Evolutionary conservation across 2,329 filamentous ascomycete genomes (phyloP).

Genomic region (Kalmusia sp.): DNA sequence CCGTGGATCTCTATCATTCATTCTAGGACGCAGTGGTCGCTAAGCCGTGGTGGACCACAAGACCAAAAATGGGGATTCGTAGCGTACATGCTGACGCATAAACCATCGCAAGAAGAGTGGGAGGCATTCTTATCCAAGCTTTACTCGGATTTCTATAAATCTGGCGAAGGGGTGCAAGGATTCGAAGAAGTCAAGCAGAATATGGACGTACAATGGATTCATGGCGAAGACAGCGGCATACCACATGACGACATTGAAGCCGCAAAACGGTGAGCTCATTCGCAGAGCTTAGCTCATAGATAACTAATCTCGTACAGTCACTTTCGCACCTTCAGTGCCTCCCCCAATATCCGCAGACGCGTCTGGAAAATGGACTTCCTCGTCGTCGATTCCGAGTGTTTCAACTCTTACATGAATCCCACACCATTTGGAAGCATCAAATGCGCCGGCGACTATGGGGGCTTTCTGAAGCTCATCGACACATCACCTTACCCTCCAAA

Average conservation of each 20-base stretch:
- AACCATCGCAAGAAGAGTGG: slow-evolving; percentile 9
- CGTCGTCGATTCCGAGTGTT: slow-evolving; percentile 12
- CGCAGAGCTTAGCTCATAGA: neutral
- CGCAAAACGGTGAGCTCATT: slow-evolving; percentile 6
- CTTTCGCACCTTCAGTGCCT: slow-evolving; percentile 6
- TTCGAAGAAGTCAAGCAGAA: slow-evolving; percentile 2
- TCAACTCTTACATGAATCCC: slow-evolving; percentile 11
- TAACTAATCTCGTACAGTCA: slow-evolving; percentile 3
- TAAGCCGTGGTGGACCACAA: slow-evolving; percentile 10
- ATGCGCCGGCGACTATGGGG: slow-evolving; percentile 8
- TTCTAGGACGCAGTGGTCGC: slow-evolving; percentile 10
- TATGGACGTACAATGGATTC: slow-evolving; percentile 10
- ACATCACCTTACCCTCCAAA: neutral
- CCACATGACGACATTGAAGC: slow-evolving; percentile 13
- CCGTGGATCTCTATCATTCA: slow-evolving; percentile 15
- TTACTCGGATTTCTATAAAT: neutral
- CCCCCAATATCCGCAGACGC: slow-evolving; percentile 2
- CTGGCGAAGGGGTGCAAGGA: slow-evolving; percentile 12
- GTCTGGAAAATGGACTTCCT: slow-evolving; percentile 12
- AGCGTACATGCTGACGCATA: slow-evolving; percentile 10
- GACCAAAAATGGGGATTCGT: slow-evolving; percentile 15
- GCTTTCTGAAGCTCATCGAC: slow-evolving; percentile 14
- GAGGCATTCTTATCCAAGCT: slow-evolving; percentile 6
- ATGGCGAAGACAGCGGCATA: slow-evolving; percentile 4
- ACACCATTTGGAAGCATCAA: neutral